Conservation (phyloP, 2,329 filamentous ascomycete species). For the Pyricularia pennisetigena region DNA sequence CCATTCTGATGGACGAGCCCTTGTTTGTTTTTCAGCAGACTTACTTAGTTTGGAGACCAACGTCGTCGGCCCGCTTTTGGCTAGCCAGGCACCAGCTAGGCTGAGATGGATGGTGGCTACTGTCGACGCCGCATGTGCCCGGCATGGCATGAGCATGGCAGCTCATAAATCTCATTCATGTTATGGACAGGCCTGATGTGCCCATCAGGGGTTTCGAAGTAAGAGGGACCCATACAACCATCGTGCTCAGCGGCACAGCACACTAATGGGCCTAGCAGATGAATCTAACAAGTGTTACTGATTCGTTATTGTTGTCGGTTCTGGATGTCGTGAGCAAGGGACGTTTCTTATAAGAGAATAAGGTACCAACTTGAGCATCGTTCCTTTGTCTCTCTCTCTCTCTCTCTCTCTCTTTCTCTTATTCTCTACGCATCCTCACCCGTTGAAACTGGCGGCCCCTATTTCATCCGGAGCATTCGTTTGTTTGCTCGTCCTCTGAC, state of each 20-base stretch:
- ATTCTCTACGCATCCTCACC: not conserved
- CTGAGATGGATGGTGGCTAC: not conserved
- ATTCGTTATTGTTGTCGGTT: not conserved
- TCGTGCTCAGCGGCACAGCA: not conserved
- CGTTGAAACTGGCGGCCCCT: not conserved
- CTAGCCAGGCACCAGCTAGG: not conserved
- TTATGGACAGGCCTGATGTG: not conserved
- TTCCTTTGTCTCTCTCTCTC: not conserved
- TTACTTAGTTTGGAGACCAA: not conserved
- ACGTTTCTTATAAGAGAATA: not conserved
- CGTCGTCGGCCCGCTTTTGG: not conserved
- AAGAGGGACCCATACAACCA: not conserved
- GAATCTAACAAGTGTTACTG: not conserved
- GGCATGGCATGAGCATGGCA: not conserved
- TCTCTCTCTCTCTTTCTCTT: not conserved
- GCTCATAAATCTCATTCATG: not conserved
- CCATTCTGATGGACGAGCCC: not conserved
- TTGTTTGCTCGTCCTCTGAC: slow-evolving; percentile 28
- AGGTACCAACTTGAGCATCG: not conserved
- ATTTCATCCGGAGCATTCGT: slow-evolving; percentile 15
- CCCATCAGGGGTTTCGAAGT: not conserved
- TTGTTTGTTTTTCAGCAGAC: not conserved
- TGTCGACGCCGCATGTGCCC: not conserved
- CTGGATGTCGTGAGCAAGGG: not conserved
- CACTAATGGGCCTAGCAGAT: not conserved